Evolutionary conservation across 352 stramenopile species (phyloP).

Genomic region (Phytophthora hibernalis): DNA sequence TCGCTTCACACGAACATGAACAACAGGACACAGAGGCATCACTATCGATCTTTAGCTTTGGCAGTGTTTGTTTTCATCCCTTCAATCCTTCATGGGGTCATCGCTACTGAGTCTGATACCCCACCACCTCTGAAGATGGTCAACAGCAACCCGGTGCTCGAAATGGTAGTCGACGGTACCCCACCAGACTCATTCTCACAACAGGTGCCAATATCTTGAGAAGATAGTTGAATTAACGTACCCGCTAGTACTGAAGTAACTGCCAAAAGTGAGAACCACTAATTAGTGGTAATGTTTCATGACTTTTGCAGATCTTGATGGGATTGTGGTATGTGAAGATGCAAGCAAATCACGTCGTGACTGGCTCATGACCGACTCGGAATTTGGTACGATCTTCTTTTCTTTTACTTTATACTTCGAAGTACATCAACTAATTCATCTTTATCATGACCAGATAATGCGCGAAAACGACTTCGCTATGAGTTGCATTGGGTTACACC

Average conservation of each 20-base stretch:
- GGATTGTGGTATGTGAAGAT: conserved; percentile 33
- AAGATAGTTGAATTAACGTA: neutral
- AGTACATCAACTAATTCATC: neutral
- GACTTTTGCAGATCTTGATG: conserved; percentile 29
- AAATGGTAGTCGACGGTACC: conserved; percentile 21
- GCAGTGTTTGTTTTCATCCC: neutral
- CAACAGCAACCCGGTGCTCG: conserved; percentile 33
- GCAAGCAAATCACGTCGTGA: conserved; percentile 26
- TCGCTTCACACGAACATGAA: conserved; percentile 10
- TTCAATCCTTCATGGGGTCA: neutral
- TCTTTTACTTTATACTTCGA: neutral
- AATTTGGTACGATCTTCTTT: conserved; percentile 28
- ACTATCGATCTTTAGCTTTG: neutral
- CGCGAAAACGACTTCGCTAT: conserved; percentile 59
- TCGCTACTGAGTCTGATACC: neutral
- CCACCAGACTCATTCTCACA: conserved; percentile 26
- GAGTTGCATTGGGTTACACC: conserved; percentile 50
- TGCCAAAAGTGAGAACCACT: no score
- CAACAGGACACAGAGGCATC: conserved; percentile 5
- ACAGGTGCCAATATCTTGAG: conserved; percentile 18
- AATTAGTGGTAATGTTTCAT: neutral
- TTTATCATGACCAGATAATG: conserved; percentile 49
- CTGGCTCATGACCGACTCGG: conserved; percentile 35
- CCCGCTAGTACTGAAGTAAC: no score
- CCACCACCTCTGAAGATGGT: conserved; percentile 27